These are phyloP conservation scores for Pelargonium fulgidum DNA, from an alignment of 441 rosid species.

Conservation along the genomic window DNA sequence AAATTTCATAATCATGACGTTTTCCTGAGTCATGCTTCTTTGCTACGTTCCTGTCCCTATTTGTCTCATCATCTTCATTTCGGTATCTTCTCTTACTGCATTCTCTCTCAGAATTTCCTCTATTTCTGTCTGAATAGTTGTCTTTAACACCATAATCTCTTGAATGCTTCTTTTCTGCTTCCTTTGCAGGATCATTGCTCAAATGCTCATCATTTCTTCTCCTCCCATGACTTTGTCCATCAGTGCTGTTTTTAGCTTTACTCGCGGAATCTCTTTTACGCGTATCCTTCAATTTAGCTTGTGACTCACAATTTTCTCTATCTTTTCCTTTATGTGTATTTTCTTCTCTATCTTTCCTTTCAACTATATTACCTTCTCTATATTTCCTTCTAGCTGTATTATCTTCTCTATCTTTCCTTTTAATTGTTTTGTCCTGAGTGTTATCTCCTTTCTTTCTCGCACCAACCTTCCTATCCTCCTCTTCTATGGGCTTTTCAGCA, in stretches of 20 bases:
- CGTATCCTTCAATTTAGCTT: conserved; percentile 35
- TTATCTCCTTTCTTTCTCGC: conserved; percentile 35
- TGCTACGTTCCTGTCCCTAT: conserved; percentile 32
- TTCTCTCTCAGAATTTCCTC: conserved; percentile 39
- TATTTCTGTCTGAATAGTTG: conserved; percentile 32
- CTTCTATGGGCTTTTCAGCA: conserved; percentile 23
- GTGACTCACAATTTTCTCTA: conserved; percentile 25
- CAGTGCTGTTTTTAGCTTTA: conserved; percentile 30
- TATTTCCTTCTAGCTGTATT: conserved; percentile 20
- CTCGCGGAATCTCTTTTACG: conserved; percentile 28
- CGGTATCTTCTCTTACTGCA: conserved; percentile 38
- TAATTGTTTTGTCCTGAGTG: conserved; percentile 20
- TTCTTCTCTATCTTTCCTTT: conserved; percentile 12
- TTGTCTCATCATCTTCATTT: conserved; percentile 36
- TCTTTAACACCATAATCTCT: conserved; percentile 41
- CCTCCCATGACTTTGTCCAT: conserved; percentile 31
- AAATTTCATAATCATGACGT: conserved; percentile 33
- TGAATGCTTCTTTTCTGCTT: conserved; percentile 39
- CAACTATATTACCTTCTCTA: conserved; percentile 15
- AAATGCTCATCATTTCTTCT: conserved; percentile 30
- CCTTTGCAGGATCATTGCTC: conserved; percentile 29
- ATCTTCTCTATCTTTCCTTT: conserved; percentile 27
- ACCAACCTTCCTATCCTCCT: conserved; percentile 32
- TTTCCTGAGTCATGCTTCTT: conserved; percentile 45
- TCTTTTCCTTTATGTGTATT: neutral